phyloP scores from a whole-genome alignment of 164 flowering plant genomes.

The Cinnamomum chago region DNA sequence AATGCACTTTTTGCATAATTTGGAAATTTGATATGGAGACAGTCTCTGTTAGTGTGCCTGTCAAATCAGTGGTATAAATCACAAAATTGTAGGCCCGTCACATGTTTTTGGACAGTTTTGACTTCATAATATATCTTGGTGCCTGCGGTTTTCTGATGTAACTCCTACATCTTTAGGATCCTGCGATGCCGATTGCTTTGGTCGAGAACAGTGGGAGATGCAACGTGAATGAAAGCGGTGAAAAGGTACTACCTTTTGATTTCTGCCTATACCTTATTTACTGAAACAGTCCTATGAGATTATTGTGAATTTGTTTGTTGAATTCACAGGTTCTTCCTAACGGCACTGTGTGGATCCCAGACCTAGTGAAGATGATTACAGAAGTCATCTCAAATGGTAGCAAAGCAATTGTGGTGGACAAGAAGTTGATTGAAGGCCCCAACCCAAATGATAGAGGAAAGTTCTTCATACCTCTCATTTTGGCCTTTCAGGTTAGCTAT shows the following conservation, averaged over 20 bases:
- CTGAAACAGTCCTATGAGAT: too few relatives aligned
- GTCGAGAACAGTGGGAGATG: constrained; percentile 98
- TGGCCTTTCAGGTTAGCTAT: constrained; percentile 61
- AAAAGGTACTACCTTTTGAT: constrained; percentile 48
- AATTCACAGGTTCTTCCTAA: constrained; percentile 70
- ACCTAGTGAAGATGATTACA: constrained; percentile 56
- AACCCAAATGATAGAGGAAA: constrained; percentile 76
- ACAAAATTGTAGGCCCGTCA: too few relatives aligned
- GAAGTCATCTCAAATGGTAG: constrained; percentile 64
- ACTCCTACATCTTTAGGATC: constrained; percentile 29
- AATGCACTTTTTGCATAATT: too few relatives aligned
- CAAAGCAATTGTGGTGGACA: constrained; percentile 64
- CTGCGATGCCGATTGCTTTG: constrained; percentile 64
- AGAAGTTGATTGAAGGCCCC: constrained; percentile 86
- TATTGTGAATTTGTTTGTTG: not conserved
- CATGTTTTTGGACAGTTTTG: too few relatives aligned
- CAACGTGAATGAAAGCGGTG: constrained; percentile 69
- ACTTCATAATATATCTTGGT: too few relatives aligned
- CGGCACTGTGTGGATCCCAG: constrained; percentile 84
- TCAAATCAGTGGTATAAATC: too few relatives aligned
- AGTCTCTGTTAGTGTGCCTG: too few relatives aligned
- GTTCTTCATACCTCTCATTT: constrained; percentile 59
- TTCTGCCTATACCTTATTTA: too few relatives aligned
- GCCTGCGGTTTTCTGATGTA: too few relatives aligned
- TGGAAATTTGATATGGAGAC: too few relatives aligned